Evolutionary conservation across 2,329 filamentous ascomycete genomes (phyloP), one percentile per base, ranked within the genome.

Genomic region (Fusarium lateritium): DNA sequence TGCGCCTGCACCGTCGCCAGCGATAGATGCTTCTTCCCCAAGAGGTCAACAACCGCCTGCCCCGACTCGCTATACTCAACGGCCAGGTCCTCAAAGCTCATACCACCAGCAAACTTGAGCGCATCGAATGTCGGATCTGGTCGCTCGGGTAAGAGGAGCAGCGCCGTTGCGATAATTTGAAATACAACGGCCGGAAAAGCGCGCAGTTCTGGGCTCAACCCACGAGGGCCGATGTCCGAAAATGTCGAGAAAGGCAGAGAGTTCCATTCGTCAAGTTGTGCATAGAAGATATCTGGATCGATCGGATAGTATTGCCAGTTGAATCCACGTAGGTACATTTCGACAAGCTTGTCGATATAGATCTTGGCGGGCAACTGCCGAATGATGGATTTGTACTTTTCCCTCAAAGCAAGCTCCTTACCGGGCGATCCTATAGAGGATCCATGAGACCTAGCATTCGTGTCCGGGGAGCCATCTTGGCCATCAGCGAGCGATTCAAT

Each of bases 131-230:
- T 82, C 39, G 82, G 76, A 31, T 86, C 82, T 10, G 82, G 77
- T 11, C 81, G 80, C 4, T 82, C 78, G 0, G 85, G 83, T 24
- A 89, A 79, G 33, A 84, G 82, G 51, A 90, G 79, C 42, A 91
- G 76, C 17, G 85, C 83, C 5, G 83, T 83, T 5, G 87, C 88
- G 17, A 88, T 75, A 33, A 89, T 80, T 72, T 90, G 86, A 70
- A 91, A 89, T 4, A 91, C 75, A 49, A 91, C 74, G 0, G 86
- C 87, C 2, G 88, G 88, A 58, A 90, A 89, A 6, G 84, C 84
- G 50, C 85, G 80, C 60, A 89, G 74, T 61, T 87, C 83, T 0
- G 82, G 80, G 4, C 83, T 77, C 26, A 89, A 76, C 6, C 82
- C 84, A 42, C 83, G 80, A 0, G 86, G 86, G 0, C 85, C 85